Base-by-base conservation (phyloP, 1,284 basidiomycete species). In the Phlebopus sp. region DNA sequence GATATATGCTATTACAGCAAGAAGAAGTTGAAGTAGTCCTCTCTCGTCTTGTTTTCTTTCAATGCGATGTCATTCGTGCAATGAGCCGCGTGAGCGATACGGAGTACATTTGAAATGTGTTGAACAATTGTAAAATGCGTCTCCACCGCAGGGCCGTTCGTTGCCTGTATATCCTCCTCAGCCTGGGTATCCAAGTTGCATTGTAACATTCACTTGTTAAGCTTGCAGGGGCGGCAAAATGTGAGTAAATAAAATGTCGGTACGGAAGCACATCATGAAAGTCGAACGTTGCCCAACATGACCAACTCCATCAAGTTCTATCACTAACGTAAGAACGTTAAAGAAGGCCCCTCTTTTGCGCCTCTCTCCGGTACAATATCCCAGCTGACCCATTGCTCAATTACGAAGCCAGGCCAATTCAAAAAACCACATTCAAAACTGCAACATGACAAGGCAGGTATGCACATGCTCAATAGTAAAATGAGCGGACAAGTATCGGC, bases 1-100 rank as follows among this genome's bases (percentile, higher is more conserved):
- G n/a, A n/a, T n/a, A n/a, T n/a, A n/a, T n/a, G n/a, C n/a, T n/a
- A n/a, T n/a, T 3, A 58, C 59, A 88, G 85, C 47, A 89, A 93
- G 84, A 94, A 93, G 86, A 97, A 97, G 81, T 80, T 96, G 70
- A 97, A 95, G 84, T 93, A 93, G 78, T 82, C 65, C 45, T 59
- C 51, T 48, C 42, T 23, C 44, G 37, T 5, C 6, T 23, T 3
- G 21, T 42, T 25, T 21, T 5, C n/a, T 29, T 27, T 44, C 17
- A n/a, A 29, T 29, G 27, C 27, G 27, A 4, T 8, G 17, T 32
- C 34, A 35, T 35, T 15, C 32, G 15, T 35, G 32, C 32, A n/a
- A 14, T 35, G 17, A 36, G 14, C 17, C 27, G 43, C 13, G 19
- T 23, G 17, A 9, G 37, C 37, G 42, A 42, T 40, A 50, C 46